A percentile compares a stretch with the other conserved stretches of the same genome.
These are phyloP conservation scores for Thalassiosira hispida DNA, from an alignment of 352 stramenopile species.

Conservation along the genomic window DNA sequence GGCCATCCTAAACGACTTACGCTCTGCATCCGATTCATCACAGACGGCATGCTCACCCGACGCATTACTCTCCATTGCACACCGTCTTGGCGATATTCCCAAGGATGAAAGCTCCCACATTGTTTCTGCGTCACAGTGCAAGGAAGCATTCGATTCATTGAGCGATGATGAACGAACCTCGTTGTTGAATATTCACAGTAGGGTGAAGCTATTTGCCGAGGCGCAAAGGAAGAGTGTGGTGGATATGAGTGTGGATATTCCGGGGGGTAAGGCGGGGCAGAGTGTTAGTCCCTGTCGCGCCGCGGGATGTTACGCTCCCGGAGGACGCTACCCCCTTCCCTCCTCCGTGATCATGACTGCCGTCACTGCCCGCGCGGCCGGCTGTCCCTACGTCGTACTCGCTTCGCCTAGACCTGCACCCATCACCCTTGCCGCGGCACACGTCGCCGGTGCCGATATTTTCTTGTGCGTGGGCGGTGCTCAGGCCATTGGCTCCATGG, in stretches of 20 bases:
- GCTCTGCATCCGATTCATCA: slow-evolving; percentile 14
- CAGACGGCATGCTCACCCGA: slow-evolving; percentile 2
- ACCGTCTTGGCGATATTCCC: slow-evolving; percentile 70
- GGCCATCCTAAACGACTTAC: slow-evolving; percentile 74
- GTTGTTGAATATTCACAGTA: slow-evolving; percentile 89
- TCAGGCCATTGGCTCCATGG: slow-evolving; percentile 95
- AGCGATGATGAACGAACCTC: slow-evolving; percentile 84
- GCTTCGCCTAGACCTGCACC: slow-evolving; percentile 90
- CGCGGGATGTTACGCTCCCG: slow-evolving; percentile 97
- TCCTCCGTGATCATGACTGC: slow-evolving; percentile 98
- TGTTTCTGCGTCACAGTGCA: slow-evolving; percentile 59
- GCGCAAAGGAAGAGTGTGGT: slow-evolving; percentile 91
- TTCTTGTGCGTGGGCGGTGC: slow-evolving; percentile 86
- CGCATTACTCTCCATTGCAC: slow-evolving; percentile 58
- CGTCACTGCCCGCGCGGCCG: slow-evolving; percentile 92
- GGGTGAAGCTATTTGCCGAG: slow-evolving; percentile 93
- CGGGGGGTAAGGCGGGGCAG: slow-evolving; percentile 94
- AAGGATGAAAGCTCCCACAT: slow-evolving; percentile 32
- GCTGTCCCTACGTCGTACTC: slow-evolving; percentile 94
- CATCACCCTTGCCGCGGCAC: slow-evolving; percentile 93
- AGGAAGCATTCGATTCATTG: slow-evolving; percentile 88
- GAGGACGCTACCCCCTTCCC: slow-evolving; percentile 95
- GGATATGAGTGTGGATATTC: slow-evolving; percentile 94
- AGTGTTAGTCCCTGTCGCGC: slow-evolving; percentile 87
- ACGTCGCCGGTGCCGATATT: slow-evolving; percentile 91